These are phyloP conservation scores for Arthrinium phaeospermum DNA, from an alignment of 2,329 filamentous ascomycete species.

Conservation along the genomic window DNA sequence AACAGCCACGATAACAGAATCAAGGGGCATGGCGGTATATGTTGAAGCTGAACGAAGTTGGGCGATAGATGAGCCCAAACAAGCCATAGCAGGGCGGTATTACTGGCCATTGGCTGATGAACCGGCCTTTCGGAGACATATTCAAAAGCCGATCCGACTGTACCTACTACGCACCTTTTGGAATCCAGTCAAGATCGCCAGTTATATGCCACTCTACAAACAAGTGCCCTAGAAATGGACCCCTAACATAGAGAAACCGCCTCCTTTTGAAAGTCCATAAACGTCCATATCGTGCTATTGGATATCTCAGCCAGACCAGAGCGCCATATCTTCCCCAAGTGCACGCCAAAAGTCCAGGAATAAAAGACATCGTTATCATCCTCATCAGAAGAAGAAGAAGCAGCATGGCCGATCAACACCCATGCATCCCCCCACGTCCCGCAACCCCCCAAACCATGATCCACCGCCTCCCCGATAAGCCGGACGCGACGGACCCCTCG, in stretches of 20 bases:
- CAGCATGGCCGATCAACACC: neutral
- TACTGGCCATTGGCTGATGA: neutral
- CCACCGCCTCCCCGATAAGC: constrained; percentile 35
- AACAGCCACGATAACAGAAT: neutral
- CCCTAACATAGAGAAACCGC: neutral
- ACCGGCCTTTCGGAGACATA: neutral
- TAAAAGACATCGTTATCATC: too few relatives aligned
- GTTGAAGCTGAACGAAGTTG: neutral
- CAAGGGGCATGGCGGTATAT: neutral
- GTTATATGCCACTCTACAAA: neutral
- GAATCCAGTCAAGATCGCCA: neutral
- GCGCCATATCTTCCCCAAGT: too few relatives aligned
- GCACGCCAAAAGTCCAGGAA: too few relatives aligned
- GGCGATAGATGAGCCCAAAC: neutral
- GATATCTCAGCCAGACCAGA: neutral
- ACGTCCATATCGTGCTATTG: neutral
- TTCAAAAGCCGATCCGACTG: neutral
- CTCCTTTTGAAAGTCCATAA: neutral
- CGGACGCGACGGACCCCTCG: constrained; percentile 18
- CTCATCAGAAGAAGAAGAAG: neutral
- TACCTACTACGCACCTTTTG: neutral
- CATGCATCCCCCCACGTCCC: constrained; percentile 26
- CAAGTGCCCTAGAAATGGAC: neutral
- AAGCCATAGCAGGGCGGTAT: neutral
- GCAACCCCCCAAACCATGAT: constrained; percentile 33